Conservation (phyloP, 106 monocot species). For the Hemerocallis citrina region DNA sequence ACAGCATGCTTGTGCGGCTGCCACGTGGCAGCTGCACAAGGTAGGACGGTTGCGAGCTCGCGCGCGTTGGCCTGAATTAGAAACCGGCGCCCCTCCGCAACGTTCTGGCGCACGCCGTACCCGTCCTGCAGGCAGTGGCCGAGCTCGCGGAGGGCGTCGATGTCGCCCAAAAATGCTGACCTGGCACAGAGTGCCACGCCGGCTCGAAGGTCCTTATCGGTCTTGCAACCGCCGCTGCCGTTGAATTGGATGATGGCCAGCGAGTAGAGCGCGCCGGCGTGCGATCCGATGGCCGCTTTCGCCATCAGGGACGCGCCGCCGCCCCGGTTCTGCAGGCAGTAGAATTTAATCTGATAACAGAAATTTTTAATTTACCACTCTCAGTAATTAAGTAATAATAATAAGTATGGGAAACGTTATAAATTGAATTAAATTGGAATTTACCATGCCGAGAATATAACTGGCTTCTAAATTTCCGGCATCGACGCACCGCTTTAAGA, state of each 20-base stretch:
- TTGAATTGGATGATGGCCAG: constrained; percentile 39
- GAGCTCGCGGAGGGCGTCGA: constrained; percentile 30
- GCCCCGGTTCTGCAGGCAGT: constrained; percentile 19
- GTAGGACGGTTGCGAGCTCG: constrained; percentile 10
- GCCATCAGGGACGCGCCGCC: constrained; percentile 46
- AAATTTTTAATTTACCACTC: background rate
- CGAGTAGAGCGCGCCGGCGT: constrained; percentile 40
- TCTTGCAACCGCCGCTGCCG: constrained; percentile 23
- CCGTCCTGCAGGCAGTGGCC: constrained; percentile 41
- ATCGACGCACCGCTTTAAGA: constrained; percentile 43
- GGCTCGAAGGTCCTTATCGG: constrained; percentile 22
- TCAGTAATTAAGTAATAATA: background rate
- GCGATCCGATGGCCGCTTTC: constrained; percentile 40
- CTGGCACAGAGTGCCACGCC: constrained; percentile 19
- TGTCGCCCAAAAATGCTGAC: constrained; percentile 23
- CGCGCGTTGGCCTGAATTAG: constrained; percentile 29
- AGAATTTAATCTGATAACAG: constrained; percentile 13
- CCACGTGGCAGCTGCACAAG: background rate
- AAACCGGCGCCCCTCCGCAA: constrained; percentile 24
- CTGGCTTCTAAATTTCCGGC: constrained; percentile 59
- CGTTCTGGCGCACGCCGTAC: constrained; percentile 26
- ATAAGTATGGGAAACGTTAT: background rate
- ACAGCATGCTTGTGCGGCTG: background rate
- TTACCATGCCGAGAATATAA: constrained; percentile 53
- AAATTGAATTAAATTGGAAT: no score